A percentile compares a stretch with the other conserved stretches of the same genome.
phyloP scores from a whole-genome alignment of 129 eudicot genomes.

The Artemisia argyi region DNA sequence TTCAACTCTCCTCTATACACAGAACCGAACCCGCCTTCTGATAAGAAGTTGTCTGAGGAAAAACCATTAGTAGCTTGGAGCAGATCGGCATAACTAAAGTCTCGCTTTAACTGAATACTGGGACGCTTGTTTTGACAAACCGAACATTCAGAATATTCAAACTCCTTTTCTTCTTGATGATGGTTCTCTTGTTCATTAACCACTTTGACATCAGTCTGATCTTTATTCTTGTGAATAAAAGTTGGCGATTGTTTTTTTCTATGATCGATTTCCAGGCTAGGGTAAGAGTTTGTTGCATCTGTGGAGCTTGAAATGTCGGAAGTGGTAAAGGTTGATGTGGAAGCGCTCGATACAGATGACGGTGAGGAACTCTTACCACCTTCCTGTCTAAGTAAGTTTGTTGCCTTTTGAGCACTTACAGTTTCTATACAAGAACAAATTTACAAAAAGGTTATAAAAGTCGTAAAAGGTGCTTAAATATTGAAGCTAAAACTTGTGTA shows the following conservation, averaged over 20 bases:
- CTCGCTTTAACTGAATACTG: constrained; percentile 34
- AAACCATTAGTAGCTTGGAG: constrained; percentile 56
- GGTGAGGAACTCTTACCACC: constrained; percentile 15
- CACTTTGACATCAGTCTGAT: constrained; percentile 11
- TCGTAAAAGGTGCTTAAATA: neutral
- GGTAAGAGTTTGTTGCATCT: constrained; percentile 17
- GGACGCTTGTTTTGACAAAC: constrained; percentile 61
- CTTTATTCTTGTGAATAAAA: constrained; percentile 16
- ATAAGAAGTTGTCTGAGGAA: constrained; percentile 43
- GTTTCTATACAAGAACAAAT: constrained; percentile 31
- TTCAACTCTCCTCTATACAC: constrained; percentile 54
- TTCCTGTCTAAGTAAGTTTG: constrained; percentile 19
- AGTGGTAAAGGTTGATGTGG: constrained; percentile 34
- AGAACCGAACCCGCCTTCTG: constrained; percentile 82
- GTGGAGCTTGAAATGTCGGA: constrained; percentile 35
- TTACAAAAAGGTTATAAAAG: neutral
- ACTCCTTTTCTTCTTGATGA: constrained; percentile 21
- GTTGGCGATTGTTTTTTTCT: constrained; percentile 1
- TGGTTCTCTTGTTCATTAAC: constrained; percentile 15
- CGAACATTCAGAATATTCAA: constrained; percentile 46
- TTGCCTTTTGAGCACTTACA: constrained; percentile 26
- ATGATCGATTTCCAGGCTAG: constrained; percentile 14
- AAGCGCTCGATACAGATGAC: constrained; percentile 16
- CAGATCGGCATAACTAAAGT: constrained; percentile 60
- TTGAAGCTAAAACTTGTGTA: neutral